Conservation (phyloP, 2,329 filamentous ascomycete genomes). For the Neopestalotiopsis sp. region DNA sequence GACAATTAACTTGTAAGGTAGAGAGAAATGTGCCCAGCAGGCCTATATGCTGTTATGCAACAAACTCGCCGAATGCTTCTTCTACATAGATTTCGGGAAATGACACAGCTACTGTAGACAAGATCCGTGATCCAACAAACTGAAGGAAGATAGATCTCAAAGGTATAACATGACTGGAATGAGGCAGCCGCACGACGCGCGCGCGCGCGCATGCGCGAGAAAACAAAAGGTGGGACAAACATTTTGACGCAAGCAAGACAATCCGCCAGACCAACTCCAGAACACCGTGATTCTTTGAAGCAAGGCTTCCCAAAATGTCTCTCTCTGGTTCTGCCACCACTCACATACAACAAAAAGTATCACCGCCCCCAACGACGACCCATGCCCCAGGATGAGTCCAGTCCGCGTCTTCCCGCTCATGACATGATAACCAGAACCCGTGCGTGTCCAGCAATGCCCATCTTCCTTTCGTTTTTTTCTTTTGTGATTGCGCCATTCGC, state of each 20-base stretch:
- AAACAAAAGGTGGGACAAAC: conserved; percentile 1
- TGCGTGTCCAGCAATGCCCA: conserved; percentile 37
- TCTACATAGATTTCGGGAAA: conserved; percentile 2
- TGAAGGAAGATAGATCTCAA: conserved; percentile 6
- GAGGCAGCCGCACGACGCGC: conserved; percentile 2
- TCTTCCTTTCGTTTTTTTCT: conserved; percentile 27
- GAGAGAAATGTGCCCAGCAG: conserved; percentile 2
- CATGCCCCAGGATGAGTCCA: conserved; percentile 1
- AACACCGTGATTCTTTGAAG: conserved; percentile 15
- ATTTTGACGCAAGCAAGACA: conserved; percentile 10
- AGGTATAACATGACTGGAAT: conserved; percentile 14
- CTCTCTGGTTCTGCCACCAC: conserved; percentile 4
- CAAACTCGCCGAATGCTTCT: conserved; percentile 14
- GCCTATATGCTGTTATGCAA: conserved; percentile 17
- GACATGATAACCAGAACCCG: conserved; percentile 34
- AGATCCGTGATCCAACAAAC: conserved; percentile 13
- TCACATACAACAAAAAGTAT: not conserved
- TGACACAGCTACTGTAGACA: conserved; percentile 3
- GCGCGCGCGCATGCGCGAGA: not conserved
- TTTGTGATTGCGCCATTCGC: conserved; percentile 50
- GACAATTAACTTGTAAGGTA: conserved; percentile 7
- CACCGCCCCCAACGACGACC: not conserved
- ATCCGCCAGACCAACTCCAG: conserved; percentile 15
- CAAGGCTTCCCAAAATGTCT: not conserved
- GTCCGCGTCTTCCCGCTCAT: not conserved